Evolutionary conservation across 2,329 filamentous ascomycete genomes (phyloP).

Genomic region (Zymoseptoria pseudotritici): DNA sequence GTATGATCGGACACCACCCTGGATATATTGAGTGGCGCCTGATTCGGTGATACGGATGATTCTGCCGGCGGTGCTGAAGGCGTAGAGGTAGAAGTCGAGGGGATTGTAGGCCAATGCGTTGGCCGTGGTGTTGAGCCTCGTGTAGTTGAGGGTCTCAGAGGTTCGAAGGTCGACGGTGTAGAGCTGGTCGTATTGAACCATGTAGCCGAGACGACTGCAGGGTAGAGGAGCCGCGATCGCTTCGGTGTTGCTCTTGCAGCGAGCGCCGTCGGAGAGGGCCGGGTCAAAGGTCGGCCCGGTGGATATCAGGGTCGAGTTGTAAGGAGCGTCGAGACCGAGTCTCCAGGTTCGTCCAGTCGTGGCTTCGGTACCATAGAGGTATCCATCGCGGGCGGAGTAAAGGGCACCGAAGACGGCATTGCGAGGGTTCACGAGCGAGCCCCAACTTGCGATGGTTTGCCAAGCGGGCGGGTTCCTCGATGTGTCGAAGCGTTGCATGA

Average conservation of each 20-base stretch:
- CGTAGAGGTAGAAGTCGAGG: constrained; percentile 1
- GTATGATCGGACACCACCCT: background rate
- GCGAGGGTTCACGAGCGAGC: too few species aligned
- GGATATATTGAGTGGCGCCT: background rate
- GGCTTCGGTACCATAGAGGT: constrained; percentile 3
- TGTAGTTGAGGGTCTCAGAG: background rate
- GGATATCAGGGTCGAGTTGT: background rate
- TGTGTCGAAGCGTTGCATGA: background rate
- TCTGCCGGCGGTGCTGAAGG: background rate
- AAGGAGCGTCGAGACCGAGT: background rate
- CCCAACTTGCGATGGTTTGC: too few species aligned
- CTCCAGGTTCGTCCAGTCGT: constrained; percentile 1
- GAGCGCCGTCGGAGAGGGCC: background rate
- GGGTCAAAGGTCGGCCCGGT: background rate
- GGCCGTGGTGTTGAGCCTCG: background rate
- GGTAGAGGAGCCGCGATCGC: background rate
- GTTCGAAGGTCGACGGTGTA: background rate
- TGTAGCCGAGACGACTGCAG: background rate
- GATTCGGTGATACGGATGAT: background rate
- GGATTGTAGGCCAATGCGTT: constrained; percentile 5
- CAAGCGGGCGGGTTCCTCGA: background rate
- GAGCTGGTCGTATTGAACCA: background rate
- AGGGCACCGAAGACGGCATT: background rate
- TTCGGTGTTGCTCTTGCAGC: background rate
- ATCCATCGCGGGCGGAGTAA: constrained; percentile 3